Evolutionary conservation across 164 flowering plant species (phyloP).

Genomic region (Vitis riparia): DNA sequence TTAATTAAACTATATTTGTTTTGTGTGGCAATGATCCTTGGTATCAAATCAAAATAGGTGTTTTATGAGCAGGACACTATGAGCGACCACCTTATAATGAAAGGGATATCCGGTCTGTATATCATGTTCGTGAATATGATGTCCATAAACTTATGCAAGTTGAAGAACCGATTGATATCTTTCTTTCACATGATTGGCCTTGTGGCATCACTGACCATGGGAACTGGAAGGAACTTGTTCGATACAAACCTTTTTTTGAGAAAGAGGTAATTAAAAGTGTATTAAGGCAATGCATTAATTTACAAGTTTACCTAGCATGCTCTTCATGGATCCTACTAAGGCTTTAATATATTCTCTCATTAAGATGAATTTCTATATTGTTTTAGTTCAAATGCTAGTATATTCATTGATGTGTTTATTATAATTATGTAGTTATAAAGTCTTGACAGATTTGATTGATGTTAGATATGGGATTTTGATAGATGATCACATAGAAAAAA

Average conservation of each 20-base stretch:
- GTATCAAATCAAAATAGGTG: conserved; percentile 1
- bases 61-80: conserved; percentile 73
- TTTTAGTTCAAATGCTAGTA: too few relatives aligned
- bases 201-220: conserved; percentile 88
- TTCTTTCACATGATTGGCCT: conserved; percentile 99
- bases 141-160: conserved; percentile 90
- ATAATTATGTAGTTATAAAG: too few relatives aligned
- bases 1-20: not conserved
- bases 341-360: not conserved
- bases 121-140: conserved; percentile 96
- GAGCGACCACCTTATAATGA: conserved; percentile 91
- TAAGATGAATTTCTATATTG: too few relatives aligned
- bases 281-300: not conserved
- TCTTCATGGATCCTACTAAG: not conserved
- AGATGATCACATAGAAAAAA: too few relatives aligned
- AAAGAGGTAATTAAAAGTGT: conserved; percentile 66
- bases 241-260: conserved; percentile 60
- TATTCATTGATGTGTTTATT: too few relatives aligned
- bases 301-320: not conserved
- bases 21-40: not conserved
- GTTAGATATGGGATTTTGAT: too few relatives aligned
- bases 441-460: too few relatives aligned
- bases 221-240: conserved; percentile 62
- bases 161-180: conserved; percentile 82
- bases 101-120: conserved; percentile 71